Evolutionary conservation across 2,329 filamentous ascomycete species (phyloP), one percentile per base, ranked within the genome.

Genomic region (Trichoderma sp.): DNA sequence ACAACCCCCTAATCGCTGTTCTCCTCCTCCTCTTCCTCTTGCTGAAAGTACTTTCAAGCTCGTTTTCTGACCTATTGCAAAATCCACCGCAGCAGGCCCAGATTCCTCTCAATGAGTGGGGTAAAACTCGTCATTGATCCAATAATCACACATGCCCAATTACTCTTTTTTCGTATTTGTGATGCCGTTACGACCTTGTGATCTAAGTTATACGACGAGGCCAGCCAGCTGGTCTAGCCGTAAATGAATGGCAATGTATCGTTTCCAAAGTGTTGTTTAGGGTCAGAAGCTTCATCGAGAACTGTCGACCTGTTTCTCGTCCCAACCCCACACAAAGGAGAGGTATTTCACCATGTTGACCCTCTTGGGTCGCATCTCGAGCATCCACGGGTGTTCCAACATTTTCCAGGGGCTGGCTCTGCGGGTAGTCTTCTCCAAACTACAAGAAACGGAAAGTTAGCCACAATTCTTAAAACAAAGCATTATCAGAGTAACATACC

Each of bases 361-460:
- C 80, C 97, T 94, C 88, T 98, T 98, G 73, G 91, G 89, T 81
- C 93, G 93, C 94, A 98, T 98, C 81, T 99, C 97, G 59, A 94
- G 88, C 93, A 99, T 98, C 97, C 97, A 99, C 2, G 97, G 97
- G 85, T 99, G 97, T 83, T 99, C 97, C 78, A 98, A 91, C 95
- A 99, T 99, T 81, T 96, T 94, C 97, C 97, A 99, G 14, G 97
- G 97, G 76, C 94, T 97, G 35, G 96, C 97, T 83, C 97, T 90
- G 81, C 95, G 91, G 75, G 89, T 90, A 24, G 94, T 92, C 86
- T 99, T 99, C 85, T 99, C 97, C 75, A 99, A 90, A 86, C 97
- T 98, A 78, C 62, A 38, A 71, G 53, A 29, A 35, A 5, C 18
- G 5, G 18, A 21, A 76, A 73, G 79, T 85, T 77, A 82, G 80